Base-by-base conservation (phyloP, 768 basidiomycete genomes). In the Butyriboletus loyo region DNA sequence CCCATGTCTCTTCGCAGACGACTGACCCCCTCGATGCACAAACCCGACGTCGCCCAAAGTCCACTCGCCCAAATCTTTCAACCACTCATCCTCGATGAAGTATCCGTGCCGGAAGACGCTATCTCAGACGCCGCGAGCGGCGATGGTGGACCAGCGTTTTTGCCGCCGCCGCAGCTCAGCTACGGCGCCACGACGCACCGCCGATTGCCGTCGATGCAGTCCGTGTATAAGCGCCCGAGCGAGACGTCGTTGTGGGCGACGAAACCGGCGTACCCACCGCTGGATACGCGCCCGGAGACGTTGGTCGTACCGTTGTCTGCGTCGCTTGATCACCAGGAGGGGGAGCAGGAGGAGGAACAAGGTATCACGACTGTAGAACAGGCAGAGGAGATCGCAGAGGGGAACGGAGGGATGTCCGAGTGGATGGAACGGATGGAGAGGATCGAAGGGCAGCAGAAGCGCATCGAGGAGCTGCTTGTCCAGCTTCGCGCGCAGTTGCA, bases 1-100 rank as follows among this genome's bases (percentile, higher is more conserved):
- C 51, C 68, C 9, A 24, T 57, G 24, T 5, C 47, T 4, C 49
- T 64, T 7, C 68, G 58, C 30, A 59, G 57, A 42, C 58, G 68
- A 15, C 14, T 60, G 24, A 48, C 50, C 22, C 46, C 68, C 6
- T 67, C 64, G 24, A 36, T 47, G 24, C 55, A 56, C 30, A 64
- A 44, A 48, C 30, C 44, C 6, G 70, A 70, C 25, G 44, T 62
- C 10, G 58, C 68, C 2, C 76, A 77, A 17, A 74, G 68, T 44
- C 89, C 90, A 15, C 75, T 92, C 4, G 87, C 87, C 2, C 87
- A 89, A 63, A 73, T 89, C 14, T 92, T 81, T 64, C 85, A 85
- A 50, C 86, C 88, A 13, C 56, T 90, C 19, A 48, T 83, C 7
- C 70, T 87, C 15, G 81, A 84, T 46, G 79, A 81, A 2, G 68